Evolutionary conservation across 306 rosid genomes (phyloP), one percentile per base, ranked within the genome.

Genomic region (Sicyos baderoa): DNA sequence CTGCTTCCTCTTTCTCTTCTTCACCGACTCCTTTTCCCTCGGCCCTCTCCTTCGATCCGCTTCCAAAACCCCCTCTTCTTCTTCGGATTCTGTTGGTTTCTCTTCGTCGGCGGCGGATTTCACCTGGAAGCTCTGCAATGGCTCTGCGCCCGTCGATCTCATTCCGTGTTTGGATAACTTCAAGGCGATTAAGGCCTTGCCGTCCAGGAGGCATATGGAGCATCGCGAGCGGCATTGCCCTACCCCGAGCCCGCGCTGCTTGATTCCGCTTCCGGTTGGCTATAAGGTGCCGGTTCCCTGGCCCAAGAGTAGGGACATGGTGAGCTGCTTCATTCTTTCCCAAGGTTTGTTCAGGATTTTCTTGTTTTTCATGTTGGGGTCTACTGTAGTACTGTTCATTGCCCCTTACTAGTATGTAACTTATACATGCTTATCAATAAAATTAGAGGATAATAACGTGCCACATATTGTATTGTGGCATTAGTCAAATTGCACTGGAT

Each of bases 301-400:
- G 99, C 96, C 97, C 48, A 84, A 93, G 83, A 93, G 99, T 86
- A 87, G 96, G 86, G 99, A 93, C 82, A 93, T 86, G 99, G 99
- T 94, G 97, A 88, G 97, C 83, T 86, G 97, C 83, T 86, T 89
- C 75, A 66, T 86, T 73, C 77, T 89, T 87, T 35, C 84, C 86
- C 85, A 81, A 86, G 95, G 70, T 85, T 23, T 76, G 72, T 54
- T 22, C 4, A 29, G 2, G 35, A 29, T 29, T 2, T 4, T 37
- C 44, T 37, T 37, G 9, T 40, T 40, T 9, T 40, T 40, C 0
- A 40, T 0, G 0, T 40, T 40, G 45, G 11, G 53, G 29, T 49
- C 9, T 9, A 40, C 45, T 7, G 45, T 40, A 5, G 45, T 40
- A 5, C 44, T 37, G 44, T 37, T 37, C 8, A 7, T 37, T 5